These are phyloP conservation scores for Alternaria brassicae DNA, from an alignment of 2,329 filamentous ascomycete genomes.

Conservation along the genomic window DNA sequence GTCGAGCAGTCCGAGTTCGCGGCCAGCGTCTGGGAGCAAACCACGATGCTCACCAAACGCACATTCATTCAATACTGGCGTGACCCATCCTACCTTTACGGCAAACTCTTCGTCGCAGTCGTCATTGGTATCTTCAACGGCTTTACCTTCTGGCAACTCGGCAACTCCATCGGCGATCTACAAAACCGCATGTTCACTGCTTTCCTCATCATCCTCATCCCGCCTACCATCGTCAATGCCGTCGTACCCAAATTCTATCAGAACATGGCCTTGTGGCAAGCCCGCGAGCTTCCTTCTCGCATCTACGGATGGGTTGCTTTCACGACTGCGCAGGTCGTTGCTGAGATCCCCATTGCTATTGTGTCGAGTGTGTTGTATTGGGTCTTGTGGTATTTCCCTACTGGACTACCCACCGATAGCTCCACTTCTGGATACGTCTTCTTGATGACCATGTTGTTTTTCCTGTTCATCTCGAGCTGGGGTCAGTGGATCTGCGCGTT, in stretches of 20 bases:
- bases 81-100: slow-evolving; percentile 77
- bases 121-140: slow-evolving; percentile 79
- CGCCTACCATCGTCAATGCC: slow-evolving; percentile 74
- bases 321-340: slow-evolving; percentile 67
- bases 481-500: slow-evolving; percentile 87
- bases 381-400: slow-evolving; percentile 77
- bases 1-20: slow-evolving; percentile 65
- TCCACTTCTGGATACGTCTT: slow-evolving; percentile 76
- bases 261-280: slow-evolving; percentile 75
- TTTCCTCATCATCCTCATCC: slow-evolving; percentile 66
- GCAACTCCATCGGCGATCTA: slow-evolving; percentile 70
- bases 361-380: slow-evolving; percentile 72
- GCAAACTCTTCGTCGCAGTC: slow-evolving; percentile 75
- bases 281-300: slow-evolving; percentile 73
- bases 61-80: slow-evolving; percentile 78
- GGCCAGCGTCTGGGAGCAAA: slow-evolving; percentile 69
- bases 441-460: slow-evolving; percentile 80
- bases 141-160: slow-evolving; percentile 77
- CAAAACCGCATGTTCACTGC: slow-evolving; percentile 79
- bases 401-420: slow-evolving; percentile 71
- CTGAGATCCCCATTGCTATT: slow-evolving; percentile 75
- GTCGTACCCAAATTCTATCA: slow-evolving; percentile 80
- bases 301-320: slow-evolving; percentile 83
- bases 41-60: slow-evolving; percentile 70
- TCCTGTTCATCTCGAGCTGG: slow-evolving; percentile 76